These are phyloP conservation scores for Fusarium camptoceras DNA, from an alignment of 2,329 filamentous ascomycete genomes.

Conservation along the genomic window DNA sequence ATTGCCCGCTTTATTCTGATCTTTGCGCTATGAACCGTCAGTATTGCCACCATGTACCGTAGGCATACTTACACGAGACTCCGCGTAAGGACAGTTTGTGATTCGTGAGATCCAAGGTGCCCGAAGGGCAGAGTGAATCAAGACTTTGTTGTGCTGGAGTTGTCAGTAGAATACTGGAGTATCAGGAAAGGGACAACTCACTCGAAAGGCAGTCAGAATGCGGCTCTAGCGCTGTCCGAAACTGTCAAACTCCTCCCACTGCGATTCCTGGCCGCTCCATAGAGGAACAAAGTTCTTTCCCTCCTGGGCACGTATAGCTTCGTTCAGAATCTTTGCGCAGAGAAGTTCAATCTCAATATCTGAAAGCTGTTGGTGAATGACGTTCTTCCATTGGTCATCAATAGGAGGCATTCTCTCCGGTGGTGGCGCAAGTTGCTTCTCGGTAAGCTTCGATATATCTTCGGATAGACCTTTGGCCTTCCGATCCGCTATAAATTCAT, in stretches of 20 bases:
- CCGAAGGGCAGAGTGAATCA: slow-evolving; percentile 43
- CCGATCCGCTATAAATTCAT: not conserved
- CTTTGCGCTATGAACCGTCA: slow-evolving; percentile 35
- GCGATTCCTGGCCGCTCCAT: slow-evolving; percentile 41
- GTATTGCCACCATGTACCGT: accelerated
- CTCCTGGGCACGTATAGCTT: slow-evolving; percentile 35
- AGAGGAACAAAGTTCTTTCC: slow-evolving; percentile 37
- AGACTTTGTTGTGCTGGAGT: slow-evolving; percentile 34
- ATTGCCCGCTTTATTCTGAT: slow-evolving; percentile 41
- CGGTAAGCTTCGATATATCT: slow-evolving; percentile 11
- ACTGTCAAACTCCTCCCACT: slow-evolving; percentile 42
- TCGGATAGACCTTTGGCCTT: not conserved
- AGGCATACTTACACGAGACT: slow-evolving; percentile 28
- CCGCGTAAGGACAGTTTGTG: slow-evolving; percentile 36
- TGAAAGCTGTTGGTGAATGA: slow-evolving; percentile 33
- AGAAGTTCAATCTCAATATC: slow-evolving; percentile 42
- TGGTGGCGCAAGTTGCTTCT: slow-evolving; percentile 33
- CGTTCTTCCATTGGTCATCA: slow-evolving; percentile 38
- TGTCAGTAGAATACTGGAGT: not conserved
- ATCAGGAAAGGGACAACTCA: not conserved
- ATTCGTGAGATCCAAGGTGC: slow-evolving; percentile 40
- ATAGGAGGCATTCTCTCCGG: slow-evolving; percentile 22
- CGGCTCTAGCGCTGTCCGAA: slow-evolving; percentile 44
- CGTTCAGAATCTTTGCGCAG: slow-evolving; percentile 36
- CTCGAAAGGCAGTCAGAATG: slow-evolving; percentile 41